Evolutionary conservation across 2,329 filamentous ascomycete genomes (phyloP).

Genomic region (Sclerotinia borealis): DNA sequence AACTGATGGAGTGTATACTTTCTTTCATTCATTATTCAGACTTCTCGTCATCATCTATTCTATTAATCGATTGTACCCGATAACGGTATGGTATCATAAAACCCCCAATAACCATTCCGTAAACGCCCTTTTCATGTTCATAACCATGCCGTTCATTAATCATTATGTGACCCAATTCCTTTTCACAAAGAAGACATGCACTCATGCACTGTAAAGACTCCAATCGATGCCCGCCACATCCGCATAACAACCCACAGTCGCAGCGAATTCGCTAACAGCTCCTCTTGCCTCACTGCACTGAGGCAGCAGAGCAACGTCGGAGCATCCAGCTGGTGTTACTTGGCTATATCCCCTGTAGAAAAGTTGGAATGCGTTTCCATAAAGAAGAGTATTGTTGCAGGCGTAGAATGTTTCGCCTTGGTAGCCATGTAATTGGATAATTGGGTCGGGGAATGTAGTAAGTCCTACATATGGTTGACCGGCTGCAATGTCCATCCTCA

Average conservation of each 20-base stretch:
- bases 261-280: constrained; percentile 38
- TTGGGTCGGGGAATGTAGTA: constrained; percentile 34
- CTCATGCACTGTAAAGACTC: constrained; percentile 28
- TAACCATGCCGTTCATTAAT: not conserved
- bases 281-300: constrained; percentile 37
- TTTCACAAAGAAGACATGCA: not conserved
- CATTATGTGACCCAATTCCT: not conserved
- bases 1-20: too few relatives aligned
- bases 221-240: constrained; percentile 38
- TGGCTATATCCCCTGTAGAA: constrained; percentile 36
- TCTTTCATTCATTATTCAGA: not conserved
- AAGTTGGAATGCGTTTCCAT: constrained; percentile 36
- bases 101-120: not conserved
- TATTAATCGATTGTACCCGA: constrained; percentile 5
- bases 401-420: constrained; percentile 36
- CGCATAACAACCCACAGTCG: constrained; percentile 37
- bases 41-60: not conserved
- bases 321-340: constrained; percentile 37
- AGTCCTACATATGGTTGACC: constrained; percentile 36
- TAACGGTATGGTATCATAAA: constrained; percentile 1
- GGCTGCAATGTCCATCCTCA: constrained; percentile 34
- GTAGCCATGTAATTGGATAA: constrained; percentile 26
- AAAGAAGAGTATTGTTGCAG: constrained; percentile 39
- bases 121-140: not conserved
- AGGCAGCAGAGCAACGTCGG: constrained; percentile 39